A percentile compares a stretch with the other conserved stretches of the same genome.
Conservation (phyloP, 75 land plant species). For the Cupressus sempervirens region DNA sequence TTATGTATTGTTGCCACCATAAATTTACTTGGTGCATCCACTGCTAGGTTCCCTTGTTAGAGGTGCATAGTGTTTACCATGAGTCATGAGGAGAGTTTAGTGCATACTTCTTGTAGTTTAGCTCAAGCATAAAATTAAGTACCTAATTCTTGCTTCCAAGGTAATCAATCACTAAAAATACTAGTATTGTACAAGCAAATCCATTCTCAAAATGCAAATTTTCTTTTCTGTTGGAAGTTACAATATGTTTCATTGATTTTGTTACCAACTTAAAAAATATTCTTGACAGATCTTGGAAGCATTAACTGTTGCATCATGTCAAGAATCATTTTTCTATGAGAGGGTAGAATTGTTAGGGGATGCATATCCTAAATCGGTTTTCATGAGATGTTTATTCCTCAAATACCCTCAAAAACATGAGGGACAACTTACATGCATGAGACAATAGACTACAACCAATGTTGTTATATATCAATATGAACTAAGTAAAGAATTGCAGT, state of each 20-base stretch:
- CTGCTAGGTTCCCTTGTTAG: slow-evolving; percentile 94
- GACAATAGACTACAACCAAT: slow-evolving; percentile 97
- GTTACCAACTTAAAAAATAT: slow-evolving; percentile 4
- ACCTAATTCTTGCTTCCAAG: slow-evolving; percentile 81
- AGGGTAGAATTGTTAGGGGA: slow-evolving; percentile 96
- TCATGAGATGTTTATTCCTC: slow-evolving; percentile 86
- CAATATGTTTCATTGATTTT: slow-evolving; percentile 3
- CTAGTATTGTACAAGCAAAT: neutral
- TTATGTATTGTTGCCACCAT: slow-evolving; percentile 95
- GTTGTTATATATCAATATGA: slow-evolving; percentile 90
- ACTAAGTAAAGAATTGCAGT: slow-evolving; percentile 78
- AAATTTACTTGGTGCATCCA: slow-evolving; percentile 91
- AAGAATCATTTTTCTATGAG: slow-evolving; percentile 97
- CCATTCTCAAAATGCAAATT: neutral
- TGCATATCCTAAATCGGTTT: slow-evolving; percentile 99
- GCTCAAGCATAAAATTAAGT: slow-evolving; percentile 71
- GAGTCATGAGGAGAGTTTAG: slow-evolving; percentile 96
- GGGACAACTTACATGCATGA: slow-evolving; percentile 96
- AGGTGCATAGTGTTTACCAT: slow-evolving; percentile 93
- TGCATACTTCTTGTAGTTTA: slow-evolving; percentile 97
- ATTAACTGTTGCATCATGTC: slow-evolving; percentile 98
- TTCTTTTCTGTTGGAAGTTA: no score
- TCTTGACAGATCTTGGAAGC: slow-evolving; percentile 87
- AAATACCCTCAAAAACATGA: slow-evolving; percentile 95
- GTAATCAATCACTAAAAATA: slow-evolving; percentile 25